Conservation (phyloP, 2,329 filamentous ascomycete genomes). For the Bipolaris bicolor region DNA sequence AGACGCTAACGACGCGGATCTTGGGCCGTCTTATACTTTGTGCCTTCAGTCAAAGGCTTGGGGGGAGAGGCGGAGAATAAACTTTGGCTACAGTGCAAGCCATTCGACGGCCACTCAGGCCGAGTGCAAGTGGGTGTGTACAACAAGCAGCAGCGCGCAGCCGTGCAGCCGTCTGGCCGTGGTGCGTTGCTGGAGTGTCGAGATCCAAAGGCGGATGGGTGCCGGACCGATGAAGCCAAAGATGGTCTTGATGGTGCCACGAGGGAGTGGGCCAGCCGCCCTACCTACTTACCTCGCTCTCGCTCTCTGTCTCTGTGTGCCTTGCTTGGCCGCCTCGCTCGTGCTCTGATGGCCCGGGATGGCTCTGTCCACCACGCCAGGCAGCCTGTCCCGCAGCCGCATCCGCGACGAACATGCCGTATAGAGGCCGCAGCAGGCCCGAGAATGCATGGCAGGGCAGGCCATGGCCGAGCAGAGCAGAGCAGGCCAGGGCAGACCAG, state of each 20-base stretch:
- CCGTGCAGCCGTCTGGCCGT: conserved; percentile 26
- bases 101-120: conserved; percentile 17
- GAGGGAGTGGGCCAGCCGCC: conserved; percentile 29
- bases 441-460: not conserved
- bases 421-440: conserved; percentile 46
- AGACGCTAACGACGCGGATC: conserved; percentile 40
- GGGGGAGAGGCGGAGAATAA: conserved; percentile 29
- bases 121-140: conserved; percentile 28
- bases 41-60: conserved; percentile 16
- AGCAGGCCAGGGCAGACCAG: conserved; percentile 19
- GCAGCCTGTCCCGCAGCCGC: conserved; percentile 52
- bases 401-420: conserved; percentile 49
- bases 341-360: conserved; percentile 17
- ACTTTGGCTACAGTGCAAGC: conserved; percentile 29
- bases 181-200: conserved; percentile 28
- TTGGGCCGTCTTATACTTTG: conserved; percentile 46
- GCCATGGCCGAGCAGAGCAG: not conserved
- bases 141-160: conserved; percentile 36
- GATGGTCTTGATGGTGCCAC: conserved; percentile 43
- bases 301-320: too few relatives aligned
- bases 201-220: conserved; percentile 39
- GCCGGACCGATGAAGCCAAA: conserved; percentile 43
- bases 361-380: conserved; percentile 48
- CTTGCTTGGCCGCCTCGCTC: too few relatives aligned
- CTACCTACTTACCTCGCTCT: too few relatives aligned